A percentile compares a stretch with the other conserved stretches of the same genome.
These are phyloP conservation scores for Fraxinus sp. DNA, from an alignment of 305 asterid species.

Conservation along the genomic window DNA sequence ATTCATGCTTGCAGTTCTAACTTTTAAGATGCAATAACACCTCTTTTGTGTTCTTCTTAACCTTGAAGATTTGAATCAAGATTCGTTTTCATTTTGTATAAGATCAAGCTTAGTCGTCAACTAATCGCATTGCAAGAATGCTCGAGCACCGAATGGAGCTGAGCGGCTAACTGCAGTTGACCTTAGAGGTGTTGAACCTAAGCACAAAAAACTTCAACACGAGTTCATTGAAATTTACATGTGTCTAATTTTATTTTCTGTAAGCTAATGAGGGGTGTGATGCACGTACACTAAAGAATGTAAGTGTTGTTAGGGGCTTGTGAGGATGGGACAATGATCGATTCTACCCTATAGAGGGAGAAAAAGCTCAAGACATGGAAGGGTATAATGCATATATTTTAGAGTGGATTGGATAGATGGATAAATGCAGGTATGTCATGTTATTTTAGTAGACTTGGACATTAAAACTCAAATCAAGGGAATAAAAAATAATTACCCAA, in stretches of 20 bases:
- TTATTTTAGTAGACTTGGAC: not conserved
- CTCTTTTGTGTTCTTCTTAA: not conserved
- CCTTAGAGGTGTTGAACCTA: not conserved
- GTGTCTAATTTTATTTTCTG: no score
- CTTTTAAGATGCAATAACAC: not conserved
- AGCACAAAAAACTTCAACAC: no score
- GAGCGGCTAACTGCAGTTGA: not conserved
- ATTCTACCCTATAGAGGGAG: not conserved
- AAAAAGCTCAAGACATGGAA: not conserved
- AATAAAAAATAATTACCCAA: not conserved
- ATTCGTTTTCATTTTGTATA: not conserved
- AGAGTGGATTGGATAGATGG: not conserved
- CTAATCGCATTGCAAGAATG: not conserved
- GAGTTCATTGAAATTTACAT: no score
- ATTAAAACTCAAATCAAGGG: not conserved
- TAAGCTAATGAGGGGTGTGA: no score
- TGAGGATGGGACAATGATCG: no score
- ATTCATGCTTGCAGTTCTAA: not conserved
- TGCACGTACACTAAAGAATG: no score
- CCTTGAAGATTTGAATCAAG: not conserved
- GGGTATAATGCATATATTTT: not conserved
- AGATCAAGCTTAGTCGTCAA: not conserved
- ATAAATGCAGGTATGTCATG: not conserved
- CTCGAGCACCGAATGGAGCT: not conserved
- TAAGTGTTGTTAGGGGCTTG: no score